phyloP scores from a whole-genome alignment of 1,284 basidiomycete genomes.

The Mrakiaceae sp. region DNA sequence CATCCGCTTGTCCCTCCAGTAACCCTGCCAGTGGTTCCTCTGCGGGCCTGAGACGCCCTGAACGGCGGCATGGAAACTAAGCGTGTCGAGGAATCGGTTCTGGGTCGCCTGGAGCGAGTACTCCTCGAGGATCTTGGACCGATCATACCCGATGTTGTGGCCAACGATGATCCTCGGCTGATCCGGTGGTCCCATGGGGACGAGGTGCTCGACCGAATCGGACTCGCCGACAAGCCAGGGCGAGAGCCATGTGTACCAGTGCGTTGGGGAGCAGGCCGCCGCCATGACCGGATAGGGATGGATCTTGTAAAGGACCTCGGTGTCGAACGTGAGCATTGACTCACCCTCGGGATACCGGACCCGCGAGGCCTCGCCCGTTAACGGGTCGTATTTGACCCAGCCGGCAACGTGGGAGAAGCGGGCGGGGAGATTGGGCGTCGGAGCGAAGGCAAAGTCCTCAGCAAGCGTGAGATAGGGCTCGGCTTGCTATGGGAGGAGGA shows the following conservation, averaged over 20 bases:
- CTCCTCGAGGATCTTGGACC: conserved; percentile 72
- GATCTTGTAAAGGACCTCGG: conserved; percentile 80
- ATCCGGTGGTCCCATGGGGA: conserved; percentile 21
- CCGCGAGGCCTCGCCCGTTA: conserved; percentile 34
- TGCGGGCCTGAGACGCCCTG: conserved; percentile 93
- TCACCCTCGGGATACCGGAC: conserved; percentile 43
- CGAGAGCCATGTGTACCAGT: conserved; percentile 95
- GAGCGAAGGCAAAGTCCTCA: conserved; percentile 45
- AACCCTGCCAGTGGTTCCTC: conserved; percentile 80
- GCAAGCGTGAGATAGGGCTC: conserved; percentile 76
- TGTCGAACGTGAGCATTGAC: conserved; percentile 75
- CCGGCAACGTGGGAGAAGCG: conserved; percentile 40
- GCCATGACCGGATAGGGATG: conserved; percentile 81
- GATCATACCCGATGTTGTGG: conserved; percentile 93
- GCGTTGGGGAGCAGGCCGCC: conserved; percentile 65
- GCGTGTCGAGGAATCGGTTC: conserved; percentile 86
- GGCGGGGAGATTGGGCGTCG: conserved; percentile 50
- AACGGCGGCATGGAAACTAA: conserved; percentile 88
- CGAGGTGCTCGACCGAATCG: conserved; percentile 38
- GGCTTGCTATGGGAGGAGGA: conserved; percentile 31
- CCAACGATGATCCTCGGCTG: conserved; percentile 64
- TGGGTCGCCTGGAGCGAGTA: conserved; percentile 59
- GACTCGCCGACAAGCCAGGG: conserved; percentile 76
- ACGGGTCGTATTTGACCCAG: conserved; percentile 78
- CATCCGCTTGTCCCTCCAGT: conserved; percentile 42